Evolutionary conservation across 352 stramenopile species (phyloP), one percentile per base, ranked within the genome.

Genomic region (Blastocystis sp.): DNA sequence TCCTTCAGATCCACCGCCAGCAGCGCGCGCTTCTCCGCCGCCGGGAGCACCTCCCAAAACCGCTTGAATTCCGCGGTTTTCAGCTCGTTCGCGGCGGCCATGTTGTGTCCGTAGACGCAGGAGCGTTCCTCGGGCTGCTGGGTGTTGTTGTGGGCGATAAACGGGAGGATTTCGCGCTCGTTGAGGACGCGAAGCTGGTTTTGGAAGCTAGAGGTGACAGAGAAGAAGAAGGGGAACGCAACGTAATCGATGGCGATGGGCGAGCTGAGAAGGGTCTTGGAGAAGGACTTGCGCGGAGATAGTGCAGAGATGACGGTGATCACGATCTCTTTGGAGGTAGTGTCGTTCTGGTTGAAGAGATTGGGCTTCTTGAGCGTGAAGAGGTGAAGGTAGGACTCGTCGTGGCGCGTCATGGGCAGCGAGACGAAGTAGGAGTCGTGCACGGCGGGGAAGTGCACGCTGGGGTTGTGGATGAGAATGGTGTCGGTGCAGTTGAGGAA

Each of bases 31-130:
- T 84, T 84, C 34, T 84, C 56, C n/a, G 74, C 17, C 1, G 10
- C 19, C 11, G 74, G 41, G 23, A 67, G 52, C 14, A n/a, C 7
- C 28, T 52, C 28, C 74, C 74, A 84, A 40, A 69, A 84, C 41
- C 53, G 23, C 61, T 70, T 59, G 53, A 84, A 84, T 1, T 56
- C 52, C 45, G 19, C 60, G 2, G 74, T 67, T 48, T 69, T 28
- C 21, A 84, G 53, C 65, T 84, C 53, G 21, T 67, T 69, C 34
- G 45, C 34, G 2, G 34, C 52, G 21, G 5, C 21, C 41, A 67
- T 61, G 45, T 53, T 3, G 34, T 84, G 74, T 66, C 74, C 74
- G 45, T 84, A 84, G 23, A 84, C 66, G 53, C 69, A 69, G 23
- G 52, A 59, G 2, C 17, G 21, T 5, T 45, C 34, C 9, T 52